Evolutionary conservation across 306 rosid species (phyloP).

Genomic region (Glycyrrhiza uralensis): DNA sequence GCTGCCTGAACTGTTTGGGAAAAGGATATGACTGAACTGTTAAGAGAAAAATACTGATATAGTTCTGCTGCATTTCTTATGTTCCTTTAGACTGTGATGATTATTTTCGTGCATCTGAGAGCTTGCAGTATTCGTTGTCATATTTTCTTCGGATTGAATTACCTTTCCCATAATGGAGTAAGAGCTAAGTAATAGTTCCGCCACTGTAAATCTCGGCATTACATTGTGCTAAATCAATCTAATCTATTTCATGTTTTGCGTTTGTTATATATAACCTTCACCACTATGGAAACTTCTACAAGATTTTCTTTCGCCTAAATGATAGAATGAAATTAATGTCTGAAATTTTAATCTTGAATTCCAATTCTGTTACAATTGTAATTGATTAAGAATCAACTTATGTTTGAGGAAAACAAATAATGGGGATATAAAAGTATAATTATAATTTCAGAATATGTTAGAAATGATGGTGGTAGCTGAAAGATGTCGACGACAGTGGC

Average conservation of each 20-base stretch:
- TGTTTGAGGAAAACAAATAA: too few relatives aligned
- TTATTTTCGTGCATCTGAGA: slow-evolving; percentile 1
- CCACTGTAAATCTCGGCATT: background rate
- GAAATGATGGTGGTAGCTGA: too few relatives aligned
- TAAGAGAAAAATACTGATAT: background rate
- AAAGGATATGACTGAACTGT: slow-evolving; percentile 60
- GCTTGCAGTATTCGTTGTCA: background rate
- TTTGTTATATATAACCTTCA: too few relatives aligned
- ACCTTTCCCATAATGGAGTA: background rate
- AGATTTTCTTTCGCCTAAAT: too few relatives aligned
- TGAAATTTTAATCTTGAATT: too few relatives aligned
- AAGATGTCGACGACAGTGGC: too few relatives aligned
- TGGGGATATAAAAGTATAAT: too few relatives aligned
- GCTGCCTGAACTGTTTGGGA: slow-evolving; percentile 82
- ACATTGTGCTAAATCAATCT: too few relatives aligned
- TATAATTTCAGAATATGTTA: too few relatives aligned
- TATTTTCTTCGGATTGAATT: background rate
- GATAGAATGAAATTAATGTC: too few relatives aligned
- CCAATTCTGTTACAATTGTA: too few relatives aligned
- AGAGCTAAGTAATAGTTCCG: background rate
- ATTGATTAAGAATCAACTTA: too few relatives aligned
- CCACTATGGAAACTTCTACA: background rate
- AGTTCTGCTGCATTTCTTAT: background rate
- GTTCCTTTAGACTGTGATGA: background rate
- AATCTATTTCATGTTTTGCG: background rate